Evolutionary conservation across 768 basidiomycete species (phyloP), one percentile per base, ranked within the genome.

Genomic region (Hygrophoropsis aurantiaca): DNA sequence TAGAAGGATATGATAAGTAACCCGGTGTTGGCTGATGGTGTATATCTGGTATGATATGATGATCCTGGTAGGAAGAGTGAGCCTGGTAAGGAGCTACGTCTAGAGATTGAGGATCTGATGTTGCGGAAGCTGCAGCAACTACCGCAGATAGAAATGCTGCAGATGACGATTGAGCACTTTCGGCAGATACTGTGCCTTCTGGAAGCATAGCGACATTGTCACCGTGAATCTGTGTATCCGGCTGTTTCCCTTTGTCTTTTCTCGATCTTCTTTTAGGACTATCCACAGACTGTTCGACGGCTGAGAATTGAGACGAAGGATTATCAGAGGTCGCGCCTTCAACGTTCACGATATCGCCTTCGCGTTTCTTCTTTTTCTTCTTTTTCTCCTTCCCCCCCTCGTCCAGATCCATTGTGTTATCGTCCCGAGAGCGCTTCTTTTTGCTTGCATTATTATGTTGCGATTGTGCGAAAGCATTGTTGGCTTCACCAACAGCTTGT

Each of bases 71-170:
- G 37, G 59, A 55, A 30, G 72, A 62, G 46, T 69, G 60, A 47
- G 66, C 38, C 47, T 64, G 52, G 51, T 60, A 62, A 26, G 58
- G 37, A 11, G 58, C 52, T 25, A 63, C 56, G 21, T 63, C 57
- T 25, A 61, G 52, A 23, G 62, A 52, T 20, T 68, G 64, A 11
- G 54, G 50, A 19, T 65, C 67, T 0, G 74, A 69, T 13, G 76
- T 74, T 7, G 74, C 75, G n/a, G 81, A 74, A 3, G 83, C 80
- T 5, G 83, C 81, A 25, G 82, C 81, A 18, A 84, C 81, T 11
- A 86, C 78, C 0, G 84, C 83, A 40, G 79, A 80, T 32, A 86
- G 67, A 42, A 86, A 75, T 7, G 81, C 81, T 15, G 78, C 68
- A 3, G 84, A 75, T 3, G 81, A 75, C 7, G 78, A 68, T 35